Evolutionary conservation across 2,329 filamentous ascomycete genomes (phyloP).

Genomic region (Penicillium sp.): DNA sequence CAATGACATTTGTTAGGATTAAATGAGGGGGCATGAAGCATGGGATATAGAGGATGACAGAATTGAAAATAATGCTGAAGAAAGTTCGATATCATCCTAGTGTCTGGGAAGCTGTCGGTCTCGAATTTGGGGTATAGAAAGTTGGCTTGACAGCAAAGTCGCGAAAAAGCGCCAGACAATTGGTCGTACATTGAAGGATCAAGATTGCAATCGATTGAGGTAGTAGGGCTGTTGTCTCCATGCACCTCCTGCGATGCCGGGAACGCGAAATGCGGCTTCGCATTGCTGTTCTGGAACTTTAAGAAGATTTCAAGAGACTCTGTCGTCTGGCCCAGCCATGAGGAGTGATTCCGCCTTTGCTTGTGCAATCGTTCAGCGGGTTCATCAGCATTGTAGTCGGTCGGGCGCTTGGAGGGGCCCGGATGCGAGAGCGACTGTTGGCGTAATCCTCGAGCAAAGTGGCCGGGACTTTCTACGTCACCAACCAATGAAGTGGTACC

Average conservation of each 20-base stretch:
- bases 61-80: constrained; percentile 43
- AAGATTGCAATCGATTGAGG: constrained; percentile 24
- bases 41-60: constrained; percentile 48
- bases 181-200: constrained; percentile 33
- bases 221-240: constrained; percentile 25
- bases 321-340: constrained; percentile 22
- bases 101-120: constrained; percentile 34
- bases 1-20: constrained; percentile 43
- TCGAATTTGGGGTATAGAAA: constrained; percentile 39
- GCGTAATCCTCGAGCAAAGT: constrained; percentile 25
- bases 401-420: constrained; percentile 28
- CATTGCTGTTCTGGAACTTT: constrained; percentile 19
- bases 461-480: constrained; percentile 27
- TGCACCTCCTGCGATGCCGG: constrained; percentile 24
- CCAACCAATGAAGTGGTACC: constrained; percentile 26
- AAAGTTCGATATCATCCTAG: constrained; percentile 34
- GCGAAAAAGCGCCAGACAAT: constrained; percentile 37
- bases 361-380: constrained; percentile 32
- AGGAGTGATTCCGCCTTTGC: constrained; percentile 28
- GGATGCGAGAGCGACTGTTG: constrained; percentile 30
- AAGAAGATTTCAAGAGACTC: constrained; percentile 18
- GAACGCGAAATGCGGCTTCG: constrained; percentile 31
- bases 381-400: constrained; percentile 36
- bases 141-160: constrained; percentile 37
- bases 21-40: constrained; percentile 46